These are phyloP conservation scores for Hypocrella siamensis DNA, from an alignment of 2,329 filamentous ascomycete species.

Conservation along the genomic window DNA sequence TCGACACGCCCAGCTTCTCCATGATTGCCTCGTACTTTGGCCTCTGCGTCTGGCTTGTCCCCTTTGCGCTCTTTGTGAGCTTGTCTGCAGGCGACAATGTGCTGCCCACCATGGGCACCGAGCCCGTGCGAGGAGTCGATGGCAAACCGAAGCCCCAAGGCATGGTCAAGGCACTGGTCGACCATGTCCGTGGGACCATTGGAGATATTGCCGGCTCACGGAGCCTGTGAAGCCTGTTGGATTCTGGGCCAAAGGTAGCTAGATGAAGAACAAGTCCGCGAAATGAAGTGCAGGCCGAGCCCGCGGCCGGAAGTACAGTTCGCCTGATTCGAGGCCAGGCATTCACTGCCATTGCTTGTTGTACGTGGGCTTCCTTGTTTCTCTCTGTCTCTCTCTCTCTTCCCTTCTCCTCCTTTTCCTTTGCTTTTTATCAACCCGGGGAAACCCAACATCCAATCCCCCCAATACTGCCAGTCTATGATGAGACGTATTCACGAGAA, in stretches of 20 bases:
- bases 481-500: conserved; percentile 1
- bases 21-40: conserved; percentile 96
- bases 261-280: no score
- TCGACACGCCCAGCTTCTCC: conserved; percentile 64
- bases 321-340: no score
- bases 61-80: conserved; percentile 89
- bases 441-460: no score
- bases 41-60: conserved; percentile 89
- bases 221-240: conserved; percentile 8
- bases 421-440: no score
- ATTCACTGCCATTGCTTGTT: no score
- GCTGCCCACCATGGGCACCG: conserved; percentile 74
- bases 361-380: no score
- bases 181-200: conserved; percentile 37
- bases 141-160: conserved; percentile 41
- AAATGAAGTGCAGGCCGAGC: no score
- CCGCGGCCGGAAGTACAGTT: no score
- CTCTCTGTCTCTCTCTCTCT: no score
- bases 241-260: no score
- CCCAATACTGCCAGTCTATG: no score
- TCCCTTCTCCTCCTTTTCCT: no score
- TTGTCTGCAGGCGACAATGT: conserved; percentile 91
- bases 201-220: conserved; percentile 23
- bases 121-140: conserved; percentile 28
- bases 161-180: conserved; percentile 51